phyloP scores from a whole-genome alignment of 2,329 filamentous ascomycete genomes.

The Chaetothyriales sp. region DNA sequence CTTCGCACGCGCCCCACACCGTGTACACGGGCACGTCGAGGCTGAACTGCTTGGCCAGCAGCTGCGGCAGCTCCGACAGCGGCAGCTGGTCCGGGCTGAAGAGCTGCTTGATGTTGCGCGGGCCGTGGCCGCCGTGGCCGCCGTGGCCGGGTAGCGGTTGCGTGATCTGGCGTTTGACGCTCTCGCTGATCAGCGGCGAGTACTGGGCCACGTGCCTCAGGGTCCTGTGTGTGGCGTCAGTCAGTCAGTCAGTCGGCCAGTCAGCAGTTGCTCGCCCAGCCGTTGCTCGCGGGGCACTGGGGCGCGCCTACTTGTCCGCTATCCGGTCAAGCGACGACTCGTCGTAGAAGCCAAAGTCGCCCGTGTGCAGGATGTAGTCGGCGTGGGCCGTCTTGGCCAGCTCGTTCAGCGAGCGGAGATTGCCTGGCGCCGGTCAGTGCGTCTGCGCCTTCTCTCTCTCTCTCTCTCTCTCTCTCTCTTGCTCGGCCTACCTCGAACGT shows the following conservation, averaged over 20 bases:
- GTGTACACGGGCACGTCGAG: conserved; percentile 96
- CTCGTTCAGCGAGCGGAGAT: conserved; percentile 88
- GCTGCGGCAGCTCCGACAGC: conserved; percentile 80
- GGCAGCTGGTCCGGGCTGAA: conserved; percentile 71
- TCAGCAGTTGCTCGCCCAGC: neutral
- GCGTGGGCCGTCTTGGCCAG: conserved; percentile 88
- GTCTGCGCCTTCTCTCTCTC: neutral
- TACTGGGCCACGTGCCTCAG: conserved; percentile 98
- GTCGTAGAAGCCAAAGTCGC: conserved; percentile 98
- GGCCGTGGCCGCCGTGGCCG: conserved; percentile 35
- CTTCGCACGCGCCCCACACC: conserved; percentile 97
- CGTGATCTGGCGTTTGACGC: conserved; percentile 53
- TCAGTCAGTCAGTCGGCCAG: too few species aligned
- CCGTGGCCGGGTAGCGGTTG: conserved; percentile 48
- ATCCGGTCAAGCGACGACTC: conserved; percentile 90
- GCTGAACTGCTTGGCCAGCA: conserved; percentile 76
- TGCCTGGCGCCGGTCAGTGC: conserved; percentile 45
- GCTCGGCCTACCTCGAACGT: conserved; percentile 34
- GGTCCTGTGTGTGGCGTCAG: conserved; percentile 60
- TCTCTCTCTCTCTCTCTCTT: too few species aligned
- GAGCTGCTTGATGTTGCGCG: conserved; percentile 59
- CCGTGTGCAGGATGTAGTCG: conserved; percentile 96
- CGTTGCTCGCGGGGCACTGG: neutral
- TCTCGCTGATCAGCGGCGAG: conserved; percentile 79
- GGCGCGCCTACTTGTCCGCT: conserved; percentile 71